Evolutionary conservation across 2,329 filamentous ascomycete species (phyloP), one percentile per base, ranked within the genome.

Genomic region (Aschersonia sp.): DNA sequence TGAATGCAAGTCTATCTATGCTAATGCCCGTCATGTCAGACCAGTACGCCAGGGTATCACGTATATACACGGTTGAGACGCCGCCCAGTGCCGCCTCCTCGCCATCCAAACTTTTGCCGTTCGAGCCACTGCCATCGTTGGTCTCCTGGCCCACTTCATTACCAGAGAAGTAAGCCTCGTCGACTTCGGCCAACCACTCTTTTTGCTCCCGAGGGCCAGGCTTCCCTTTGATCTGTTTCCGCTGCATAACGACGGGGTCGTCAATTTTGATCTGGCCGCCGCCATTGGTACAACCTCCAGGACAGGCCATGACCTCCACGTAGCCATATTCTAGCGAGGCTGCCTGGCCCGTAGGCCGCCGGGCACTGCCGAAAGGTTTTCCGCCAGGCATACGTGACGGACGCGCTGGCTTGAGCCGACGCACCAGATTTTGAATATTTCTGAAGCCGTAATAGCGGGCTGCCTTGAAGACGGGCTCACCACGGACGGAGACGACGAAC

Each of bases 221-320:
- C 57, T 84, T 84, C 32, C 65, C 63, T 2, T 64, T 61, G 10
- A 69, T 55, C 3, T 68, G 66, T 52, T 67, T 72, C 45, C 71
- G 71, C 51, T 73, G 72, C 42, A 71, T 58, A 7, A 82, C 66
- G 9, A 79, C 68, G 5, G 85, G 78, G 61, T 97, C 92, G 47
- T 88, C 85, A 30, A 87, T 78, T 60, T 95, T 95, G 61, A 98
- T 82, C 69, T 98, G 92, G 1, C 92, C 92, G 40, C 92, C 92
- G 2, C 92, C 92, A 58, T 98, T 98, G 48, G 92, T 98, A 68
- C 92, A 98, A 3, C 92, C 92, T n/a, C 92, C 92, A 0, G 92
- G 92, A 64, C 92, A 98, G 10, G 92, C 92, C 92, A 98, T 98
- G 50, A 98, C 92, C 66, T 98, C 92, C 31, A 97, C 85, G 65